These are phyloP conservation scores for Diplodia corticola DNA, from an alignment of 2,329 filamentous ascomycete species.

Conservation along the genomic window DNA sequence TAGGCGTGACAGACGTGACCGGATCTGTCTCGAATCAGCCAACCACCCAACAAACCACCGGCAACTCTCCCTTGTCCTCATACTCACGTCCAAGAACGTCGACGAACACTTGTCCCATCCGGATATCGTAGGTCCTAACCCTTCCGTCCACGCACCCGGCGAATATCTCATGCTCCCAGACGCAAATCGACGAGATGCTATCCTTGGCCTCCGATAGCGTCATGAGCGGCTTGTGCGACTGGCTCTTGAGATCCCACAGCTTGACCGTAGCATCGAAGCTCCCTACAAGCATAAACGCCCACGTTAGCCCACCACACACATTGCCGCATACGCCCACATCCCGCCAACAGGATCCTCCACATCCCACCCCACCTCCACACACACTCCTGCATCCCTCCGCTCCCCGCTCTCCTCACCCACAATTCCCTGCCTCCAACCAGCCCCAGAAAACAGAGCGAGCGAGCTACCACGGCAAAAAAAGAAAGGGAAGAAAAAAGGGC, in stretches of 20 bases:
- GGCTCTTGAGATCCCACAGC: constrained; percentile 57
- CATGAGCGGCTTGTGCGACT: constrained; percentile 65
- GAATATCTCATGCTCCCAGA: constrained; percentile 58
- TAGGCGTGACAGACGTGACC: constrained; percentile 74
- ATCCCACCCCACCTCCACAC: neutral
- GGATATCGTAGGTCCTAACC: constrained; percentile 78
- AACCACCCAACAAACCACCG: neutral
- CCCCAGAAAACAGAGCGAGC: no score
- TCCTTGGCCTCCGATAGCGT: constrained; percentile 72
- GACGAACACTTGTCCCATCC: constrained; percentile 68
- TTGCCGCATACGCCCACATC: neutral
- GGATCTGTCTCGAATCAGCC: constrained; percentile 39
- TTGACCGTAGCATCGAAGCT: constrained; percentile 75
- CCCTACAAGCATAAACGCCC: constrained; percentile 38
- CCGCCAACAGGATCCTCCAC: neutral
- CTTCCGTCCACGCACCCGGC: constrained; percentile 82
- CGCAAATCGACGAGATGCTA: constrained; percentile 53
- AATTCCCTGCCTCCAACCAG: neutral
- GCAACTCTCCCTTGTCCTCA: constrained; percentile 25
- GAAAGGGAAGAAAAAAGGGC: neutral
- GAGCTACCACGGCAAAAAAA: no score
- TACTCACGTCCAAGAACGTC: constrained; percentile 65
- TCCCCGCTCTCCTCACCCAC: neutral
- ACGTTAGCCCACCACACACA: neutral
- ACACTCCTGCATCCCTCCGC: neutral